Base-by-base conservation (phyloP, 83 land plant genomes). In the Picea mariana region DNA sequence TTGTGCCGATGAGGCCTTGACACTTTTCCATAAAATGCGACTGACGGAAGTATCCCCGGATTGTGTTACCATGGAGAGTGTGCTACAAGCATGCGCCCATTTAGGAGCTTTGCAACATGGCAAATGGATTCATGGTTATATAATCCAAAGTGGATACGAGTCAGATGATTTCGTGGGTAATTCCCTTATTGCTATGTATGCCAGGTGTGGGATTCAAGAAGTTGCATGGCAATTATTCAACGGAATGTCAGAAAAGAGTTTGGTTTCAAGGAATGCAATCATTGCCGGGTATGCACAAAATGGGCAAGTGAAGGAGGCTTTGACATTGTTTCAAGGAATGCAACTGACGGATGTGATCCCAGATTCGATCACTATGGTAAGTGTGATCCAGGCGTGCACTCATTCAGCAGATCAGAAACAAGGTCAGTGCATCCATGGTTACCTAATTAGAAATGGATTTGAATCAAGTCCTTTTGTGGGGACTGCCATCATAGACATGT, bases 401-500 rank as follows among this genome's bases (percentile, higher is more conserved):
- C 11, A 77, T 34, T 21, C 68, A 6, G 81, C 81, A 15, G 78
- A 83, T 24, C 66, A 84, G 24, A n/a, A 69, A 2, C 58, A 58
- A 18, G 88, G 83, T 26, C 78, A 24, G 75, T 78, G 81, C 79
- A 77, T 84, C 17, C 86, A 87, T 71, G 83, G 80, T 9, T 78
- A 67, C 68, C 20, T 81, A 12, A 31, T 60, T 47, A 87, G 64
- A 60, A 81, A 62, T 44, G 61, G 64, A 11, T 78, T 83, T 23
- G 34, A 63, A 34, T 38, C 84, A 44, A 82, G 71, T 49, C 40
- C 15, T 75, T 40, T 44, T 80, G 64, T 83, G 62, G 64, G 44
- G 13, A 72, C 82, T 77, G 20, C 82, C 58, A 12, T 81, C 47
- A 47, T 81, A 0, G 61, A 52, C 24, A 49, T 38, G 82, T 81